Conservation (phyloP, 2,329 filamentous ascomycete species). For the Aspergillus ruber region DNA sequence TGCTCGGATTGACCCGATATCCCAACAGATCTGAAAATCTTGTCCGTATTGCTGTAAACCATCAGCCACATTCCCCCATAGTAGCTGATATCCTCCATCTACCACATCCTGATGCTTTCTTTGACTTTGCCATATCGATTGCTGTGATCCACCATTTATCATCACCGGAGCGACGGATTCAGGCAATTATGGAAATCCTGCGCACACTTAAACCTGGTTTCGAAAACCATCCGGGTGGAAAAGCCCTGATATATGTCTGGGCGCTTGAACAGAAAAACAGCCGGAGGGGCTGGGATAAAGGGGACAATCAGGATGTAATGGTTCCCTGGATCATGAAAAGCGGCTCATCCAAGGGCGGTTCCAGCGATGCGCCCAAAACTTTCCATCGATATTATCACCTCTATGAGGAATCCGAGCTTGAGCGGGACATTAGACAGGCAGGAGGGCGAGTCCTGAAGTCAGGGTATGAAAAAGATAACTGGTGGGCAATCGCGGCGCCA, state of each 20-base stretch:
- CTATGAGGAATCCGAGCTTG: constrained; percentile 79
- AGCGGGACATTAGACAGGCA: constrained; percentile 66
- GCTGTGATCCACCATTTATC: constrained; percentile 93
- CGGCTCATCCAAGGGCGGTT: constrained; percentile 14
- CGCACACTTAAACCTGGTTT: constrained; percentile 48
- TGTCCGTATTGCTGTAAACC: constrained; percentile 50
- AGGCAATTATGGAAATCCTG: constrained; percentile 66
- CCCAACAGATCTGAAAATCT: constrained; percentile 51
- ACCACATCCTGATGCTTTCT: constrained; percentile 60
- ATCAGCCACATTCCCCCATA: constrained; percentile 59
- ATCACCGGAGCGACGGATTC: constrained; percentile 63
- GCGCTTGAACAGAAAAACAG: constrained; percentile 85
- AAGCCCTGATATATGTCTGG: constrained; percentile 85
- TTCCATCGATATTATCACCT: constrained; percentile 94
- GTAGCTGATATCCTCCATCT: constrained; percentile 79
- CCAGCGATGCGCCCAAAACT: constrained; percentile 40
- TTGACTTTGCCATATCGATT: constrained; percentile 90
- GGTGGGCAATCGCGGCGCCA: constrained; percentile 71
- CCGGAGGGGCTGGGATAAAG: constrained; percentile 80
- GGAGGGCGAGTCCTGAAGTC: constrained; percentile 70
- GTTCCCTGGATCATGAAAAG: constrained; percentile 82
- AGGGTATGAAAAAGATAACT: constrained; percentile 96
- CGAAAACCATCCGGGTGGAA: constrained; percentile 44
- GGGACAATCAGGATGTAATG: constrained; percentile 80
- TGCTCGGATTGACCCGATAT: neutral